These are phyloP conservation scores for Pseudopyricularia javanii DNA, from an alignment of 2,329 filamentous ascomycete species.

Conservation along the genomic window DNA sequence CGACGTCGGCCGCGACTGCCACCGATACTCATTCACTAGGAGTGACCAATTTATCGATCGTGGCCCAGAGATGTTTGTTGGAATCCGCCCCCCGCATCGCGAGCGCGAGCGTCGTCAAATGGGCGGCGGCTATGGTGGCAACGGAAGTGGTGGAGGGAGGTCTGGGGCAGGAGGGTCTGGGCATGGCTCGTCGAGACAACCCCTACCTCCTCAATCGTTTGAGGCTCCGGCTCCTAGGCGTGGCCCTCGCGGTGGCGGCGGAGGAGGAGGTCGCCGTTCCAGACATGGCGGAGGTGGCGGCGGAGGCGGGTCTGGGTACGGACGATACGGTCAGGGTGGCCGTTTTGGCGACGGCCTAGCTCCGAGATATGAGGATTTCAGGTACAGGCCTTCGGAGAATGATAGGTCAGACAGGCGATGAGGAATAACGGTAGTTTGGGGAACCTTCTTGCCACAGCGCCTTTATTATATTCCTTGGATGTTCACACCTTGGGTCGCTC, in stretches of 20 bases:
- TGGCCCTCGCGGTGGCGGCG: not conserved
- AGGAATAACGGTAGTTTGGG: not conserved
- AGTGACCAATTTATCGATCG: constrained; percentile 56
- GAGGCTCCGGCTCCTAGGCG: not conserved
- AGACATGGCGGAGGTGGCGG: constrained; percentile 1
- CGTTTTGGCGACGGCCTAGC: constrained; percentile 2
- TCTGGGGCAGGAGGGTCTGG: not conserved
- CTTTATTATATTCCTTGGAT: not conserved
- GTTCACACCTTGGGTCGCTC: not conserved
- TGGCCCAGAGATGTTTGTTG: constrained; percentile 57
- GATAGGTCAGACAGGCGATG: constrained; percentile 2
- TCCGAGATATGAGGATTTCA: constrained; percentile 2
- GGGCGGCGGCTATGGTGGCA: not conserved
- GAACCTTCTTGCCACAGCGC: not conserved
- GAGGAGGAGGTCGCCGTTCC: constrained; percentile 1
- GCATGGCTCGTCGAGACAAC: not conserved
- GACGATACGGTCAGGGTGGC: not conserved
- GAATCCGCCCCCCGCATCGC: constrained; percentile 47
- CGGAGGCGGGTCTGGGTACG: not conserved
- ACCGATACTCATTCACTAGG: constrained; percentile 63
- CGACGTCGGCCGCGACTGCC: constrained; percentile 39
- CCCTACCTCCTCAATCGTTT: not conserved
- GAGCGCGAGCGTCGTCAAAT: constrained; percentile 25
- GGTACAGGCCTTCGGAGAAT: constrained; percentile 2
- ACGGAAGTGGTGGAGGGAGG: not conserved